Base-by-base conservation (phyloP, 2,329 filamentous ascomycete genomes). In the Neopestalotiopsis rosae region DNA sequence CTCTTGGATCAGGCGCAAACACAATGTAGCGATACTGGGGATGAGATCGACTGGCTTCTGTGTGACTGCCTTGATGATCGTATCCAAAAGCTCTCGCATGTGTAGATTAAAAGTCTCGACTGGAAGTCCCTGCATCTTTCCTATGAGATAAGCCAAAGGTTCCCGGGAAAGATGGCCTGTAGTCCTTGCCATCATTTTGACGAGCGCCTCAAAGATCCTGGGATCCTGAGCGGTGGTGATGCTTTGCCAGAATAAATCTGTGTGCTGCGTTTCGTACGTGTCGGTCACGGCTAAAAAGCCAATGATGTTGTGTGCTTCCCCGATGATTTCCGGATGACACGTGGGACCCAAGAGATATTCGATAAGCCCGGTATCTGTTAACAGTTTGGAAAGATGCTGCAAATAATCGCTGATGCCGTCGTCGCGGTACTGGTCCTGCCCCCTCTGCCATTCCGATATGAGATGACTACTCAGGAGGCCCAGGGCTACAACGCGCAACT, bases 291-390 rank as follows among this genome's bases (percentile, higher is more conserved):
- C 88, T 65, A 98, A 84, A 75, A 98, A 98, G 0, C 93, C 93
- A 62, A 98, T 85, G 66, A 98, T 92, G 71, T 97, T 97, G 56
- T 88, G 87, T 75, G 93, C 93, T 73, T 94, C 90, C 45, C 88
- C 86, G 24, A 97, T 96, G 66, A 98, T 89, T 76, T 97, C 94
- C 1, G 95, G 94, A 76, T 98, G 96, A 40, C 95, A 98, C 68
- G 94, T 94, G 14, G 95, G 90, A 1, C 95, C 94, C 65, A 98
- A 88, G 61, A 99, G 90, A 79, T 98, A 98, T 69, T 94, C 90
- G 30, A 97, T 88, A 32, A 98, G 84, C 66, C 90, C 90, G 52
- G 92, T 91, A 6, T 86, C 82, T 17, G 91, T 84, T 42, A 98
- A 83, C 72, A 93, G 91, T 30, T 88, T 84, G 5, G 93, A 89